phyloP scores from a whole-genome alignment of 208 protist genomes.

The Acanthamoeba pearcei region DNA sequence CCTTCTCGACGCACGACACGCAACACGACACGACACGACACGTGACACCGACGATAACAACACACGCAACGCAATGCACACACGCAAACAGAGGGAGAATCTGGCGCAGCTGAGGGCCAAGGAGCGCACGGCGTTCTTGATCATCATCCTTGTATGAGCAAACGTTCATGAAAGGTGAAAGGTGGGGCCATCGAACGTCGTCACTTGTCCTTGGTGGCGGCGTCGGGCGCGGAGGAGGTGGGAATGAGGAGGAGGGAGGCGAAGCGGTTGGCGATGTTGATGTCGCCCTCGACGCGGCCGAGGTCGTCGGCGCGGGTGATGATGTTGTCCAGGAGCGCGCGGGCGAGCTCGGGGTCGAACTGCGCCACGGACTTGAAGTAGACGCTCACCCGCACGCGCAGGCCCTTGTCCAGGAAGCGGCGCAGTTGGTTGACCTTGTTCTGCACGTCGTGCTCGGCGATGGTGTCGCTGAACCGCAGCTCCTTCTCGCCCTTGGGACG shows the following conservation, averaged over 20 bases:
- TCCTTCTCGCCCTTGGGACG: background rate
- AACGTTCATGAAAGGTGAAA: too few species aligned
- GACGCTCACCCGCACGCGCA: background rate
- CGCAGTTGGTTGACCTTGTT: background rate
- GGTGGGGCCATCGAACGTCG: too few species aligned
- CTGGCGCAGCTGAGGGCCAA: background rate
- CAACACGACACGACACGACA: too few species aligned
- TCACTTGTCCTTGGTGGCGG: too few species aligned
- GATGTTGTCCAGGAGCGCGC: constrained; percentile 27
- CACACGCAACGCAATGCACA: too few species aligned
- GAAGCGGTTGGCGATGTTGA: background rate
- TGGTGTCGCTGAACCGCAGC: background rate
- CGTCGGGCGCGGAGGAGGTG: background rate
- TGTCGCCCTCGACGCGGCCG: background rate
- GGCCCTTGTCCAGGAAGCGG: background rate
- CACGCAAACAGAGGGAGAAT: background rate
- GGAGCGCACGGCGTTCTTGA: constrained; percentile 66
- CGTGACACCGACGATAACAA: too few species aligned
- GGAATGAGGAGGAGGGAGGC: background rate
- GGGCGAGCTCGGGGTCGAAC: background rate
- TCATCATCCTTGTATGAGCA: too few species aligned
- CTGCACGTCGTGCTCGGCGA: constrained; percentile 44
- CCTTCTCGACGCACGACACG: background rate
- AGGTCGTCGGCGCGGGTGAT: background rate
- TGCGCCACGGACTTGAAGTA: constrained; percentile 2